Evolutionary conservation across 768 basidiomycete genomes (phyloP), one percentile per base, ranked within the genome.

Genomic region (Amanita polypyramis): DNA sequence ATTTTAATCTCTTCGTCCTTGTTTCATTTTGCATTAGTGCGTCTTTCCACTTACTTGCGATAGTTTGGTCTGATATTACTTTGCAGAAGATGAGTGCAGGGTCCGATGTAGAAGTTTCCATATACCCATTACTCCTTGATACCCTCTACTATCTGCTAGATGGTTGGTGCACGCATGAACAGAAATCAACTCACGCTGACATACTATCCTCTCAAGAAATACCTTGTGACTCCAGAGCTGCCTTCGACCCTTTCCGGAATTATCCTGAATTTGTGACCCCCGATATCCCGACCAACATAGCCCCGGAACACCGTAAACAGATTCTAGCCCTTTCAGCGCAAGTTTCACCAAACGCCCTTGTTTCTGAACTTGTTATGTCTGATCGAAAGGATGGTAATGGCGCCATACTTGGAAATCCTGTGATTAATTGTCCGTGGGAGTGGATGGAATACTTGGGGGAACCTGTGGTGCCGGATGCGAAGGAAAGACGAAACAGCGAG

Each of bases 371-470:
- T 27, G 71, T 75, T 2, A 74, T 74, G 40, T 74, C 77, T 2
- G 71, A 79, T 51, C 72, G 72, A 21, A 83, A 87, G 52, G 43
- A 64, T 1, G 65, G 64, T 10, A 83, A 82, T 0, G 68, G 71
- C 14, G 51, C 77, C 4, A 57, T 77, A 2, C 66, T 69, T 51
- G 71, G 74, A 15, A 58, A 64, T 3, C 70, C 75, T 1, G 82
- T 89, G 14, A 68, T 76, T 49, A 85, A 88, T 62, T 75, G 79
- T 27, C 85, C 88, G 3, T 91, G 87, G 87, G 87, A 91, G 60
- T 90, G 87, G 86, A 77, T 81, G 5, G 87, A 91, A 61, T 77
- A 82, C 58, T 57, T 89, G 2, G 85, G 85, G 7, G 81, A 84
- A 44, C 67, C 72, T 2, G 50, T 69, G 6, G 56, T 65, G 9